Percentiles rank a stretch among this genome's conserved stretches.
These are phyloP conservation scores for Monoraphidium neglectum DNA, from an alignment of 139 green algal species.

Conservation along the genomic window DNA sequence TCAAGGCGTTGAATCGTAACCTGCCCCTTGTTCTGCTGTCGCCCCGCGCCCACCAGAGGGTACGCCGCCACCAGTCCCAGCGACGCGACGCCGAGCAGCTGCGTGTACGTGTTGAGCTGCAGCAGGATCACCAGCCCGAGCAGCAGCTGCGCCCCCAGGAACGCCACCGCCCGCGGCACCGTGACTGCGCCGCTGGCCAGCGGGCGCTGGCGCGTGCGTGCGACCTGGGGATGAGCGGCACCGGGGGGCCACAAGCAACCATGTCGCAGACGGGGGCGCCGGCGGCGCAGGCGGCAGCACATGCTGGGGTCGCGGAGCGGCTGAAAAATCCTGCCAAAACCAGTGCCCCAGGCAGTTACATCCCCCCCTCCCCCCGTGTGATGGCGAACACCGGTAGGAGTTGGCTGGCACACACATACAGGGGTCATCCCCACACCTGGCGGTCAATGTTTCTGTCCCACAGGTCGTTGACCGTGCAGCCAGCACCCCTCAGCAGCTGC, in stretches of 20 bases:
- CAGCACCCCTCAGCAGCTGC: conserved; percentile 83
- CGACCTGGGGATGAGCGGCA: too few species aligned
- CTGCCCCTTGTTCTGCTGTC: too few species aligned
- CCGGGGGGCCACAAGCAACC: conserved; percentile 45
- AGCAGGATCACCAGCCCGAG: conserved; percentile 86
- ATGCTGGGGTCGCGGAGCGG: too few species aligned
- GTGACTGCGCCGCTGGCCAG: conserved; percentile 67
- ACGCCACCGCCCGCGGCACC: conserved; percentile 33
- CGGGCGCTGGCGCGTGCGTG: conserved; percentile 73
- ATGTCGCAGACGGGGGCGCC: too few species aligned
- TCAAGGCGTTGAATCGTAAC: too few species aligned
- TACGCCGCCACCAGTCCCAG: conserved; percentile 92
- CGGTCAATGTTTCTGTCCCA: conserved; percentile 89
- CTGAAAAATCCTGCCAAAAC: too few species aligned
- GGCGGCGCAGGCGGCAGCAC: too few species aligned
- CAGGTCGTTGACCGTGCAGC: conserved; percentile 98
- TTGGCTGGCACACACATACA: too few species aligned
- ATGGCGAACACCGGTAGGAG: too few species aligned
- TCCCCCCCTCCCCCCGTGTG: too few species aligned
- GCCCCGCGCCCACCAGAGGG: conserved; percentile 59
- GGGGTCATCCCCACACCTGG: too few species aligned
- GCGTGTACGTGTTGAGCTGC: conserved; percentile 93
- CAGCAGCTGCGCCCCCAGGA: conserved; percentile 84
- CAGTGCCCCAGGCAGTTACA: too few species aligned
- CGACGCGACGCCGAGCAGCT: conserved; percentile 83